Evolutionary conservation across 176 grass and related monocot species (phyloP), one percentile per base, ranked within the genome.

Genomic region (Canna indica): DNA sequence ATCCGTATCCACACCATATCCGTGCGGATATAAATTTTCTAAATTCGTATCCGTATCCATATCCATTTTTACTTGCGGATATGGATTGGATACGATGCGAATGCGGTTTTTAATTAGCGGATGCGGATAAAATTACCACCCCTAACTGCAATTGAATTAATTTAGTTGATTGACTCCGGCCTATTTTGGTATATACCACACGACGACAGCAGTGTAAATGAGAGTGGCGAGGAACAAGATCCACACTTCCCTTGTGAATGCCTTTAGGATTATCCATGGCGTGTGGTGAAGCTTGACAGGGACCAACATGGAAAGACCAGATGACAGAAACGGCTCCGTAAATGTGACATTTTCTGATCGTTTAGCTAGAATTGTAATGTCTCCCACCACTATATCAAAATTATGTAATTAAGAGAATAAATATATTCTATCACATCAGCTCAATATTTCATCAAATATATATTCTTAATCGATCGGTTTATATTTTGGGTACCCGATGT

Each of bases 301-400:
- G 10, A 83, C 59, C 47, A 83, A 8, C 81, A 73, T 72, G 1
- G 76, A 38, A 66, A 83, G 68, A 24, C 75, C 75, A 1, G 75
- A 78, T n/a, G 60, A 44, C 20, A 83, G 17, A 47, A 74, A 74
- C 31, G 81, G 81, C 32, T 62, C 69, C 0, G 81, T 83, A 33
- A 83, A 79, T 1, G 70, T 15, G 13, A 64, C 70, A 59, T 52
- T 70, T 28, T 22, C 38, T 3, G 52, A 42, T 2, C 81, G 61
- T 22, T 62, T 15, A n/a, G 76, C 50, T 1, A 75, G n/a, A 27
- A 79, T 83, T 2, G 81, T 83, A 4, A 83, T 61, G 56, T 83
- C 81, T 39, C 70, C 81, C 13, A 83, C 70, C n/a, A 61, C 76
- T 2, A 39, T 44, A 75, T 83, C 81, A 61, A 79, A 42, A 34